Conservation (phyloP, 2,329 filamentous ascomycete genomes). For the Fusarium nematophilum region DNA sequence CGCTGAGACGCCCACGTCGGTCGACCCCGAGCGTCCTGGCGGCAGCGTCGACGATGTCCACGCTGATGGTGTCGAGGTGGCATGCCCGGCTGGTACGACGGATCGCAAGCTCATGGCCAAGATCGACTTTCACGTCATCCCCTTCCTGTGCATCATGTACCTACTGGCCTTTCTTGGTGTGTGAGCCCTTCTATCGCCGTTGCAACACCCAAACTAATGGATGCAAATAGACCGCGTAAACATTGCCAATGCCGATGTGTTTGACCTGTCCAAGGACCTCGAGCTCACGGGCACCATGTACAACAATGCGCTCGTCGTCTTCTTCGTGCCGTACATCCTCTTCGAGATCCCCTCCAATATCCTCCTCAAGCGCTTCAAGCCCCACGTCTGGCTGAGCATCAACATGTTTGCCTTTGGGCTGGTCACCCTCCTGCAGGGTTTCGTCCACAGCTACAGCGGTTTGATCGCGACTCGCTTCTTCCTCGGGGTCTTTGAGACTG, state of each 20-base stretch:
- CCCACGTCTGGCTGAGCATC: conserved; percentile 77
- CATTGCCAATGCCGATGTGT: conserved; percentile 80
- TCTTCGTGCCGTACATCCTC: conserved; percentile 82
- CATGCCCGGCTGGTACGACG: conserved; percentile 66
- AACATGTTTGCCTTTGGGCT: conserved; percentile 91
- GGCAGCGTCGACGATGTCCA: conserved; percentile 16
- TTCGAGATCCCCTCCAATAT: conserved; percentile 77
- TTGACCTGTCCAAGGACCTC: conserved; percentile 73
- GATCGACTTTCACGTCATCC: conserved; percentile 78
- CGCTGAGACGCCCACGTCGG: conserved; percentile 35
- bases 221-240: conserved; percentile 71
- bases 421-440: conserved; percentile 78
- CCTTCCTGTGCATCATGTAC: conserved; percentile 79
- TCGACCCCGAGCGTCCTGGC: conserved; percentile 37
- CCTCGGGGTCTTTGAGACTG: conserved; percentile 79
- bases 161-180: conserved; percentile 73
- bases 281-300: conserved; percentile 69
- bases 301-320: conserved; percentile 82
- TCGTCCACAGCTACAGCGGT: conserved; percentile 81
- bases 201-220: conserved; percentile 1
- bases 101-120: conserved; percentile 75
- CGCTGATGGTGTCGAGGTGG: conserved; percentile 35
- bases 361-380: conserved; percentile 71
- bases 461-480: conserved; percentile 87
- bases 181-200: conserved; percentile 15